phyloP scores from a whole-genome alignment of 106 monocot genomes.

The Alisma plantagoaquatica region DNA sequence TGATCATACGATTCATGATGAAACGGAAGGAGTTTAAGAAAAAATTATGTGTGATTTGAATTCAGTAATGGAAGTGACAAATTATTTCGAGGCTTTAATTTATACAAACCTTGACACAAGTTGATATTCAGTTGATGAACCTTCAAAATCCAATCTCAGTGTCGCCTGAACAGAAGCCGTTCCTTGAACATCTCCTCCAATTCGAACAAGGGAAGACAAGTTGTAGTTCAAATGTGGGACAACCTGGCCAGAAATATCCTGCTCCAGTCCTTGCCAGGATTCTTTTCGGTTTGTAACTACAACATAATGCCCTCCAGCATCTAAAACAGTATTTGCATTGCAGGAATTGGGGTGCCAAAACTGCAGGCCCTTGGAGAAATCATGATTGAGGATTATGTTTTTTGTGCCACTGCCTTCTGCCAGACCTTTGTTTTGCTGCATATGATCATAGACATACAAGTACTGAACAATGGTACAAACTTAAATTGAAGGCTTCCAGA shows the following conservation, averaged over 20 bases:
- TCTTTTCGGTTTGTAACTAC: conserved; percentile 31
- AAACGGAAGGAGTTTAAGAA: too few relatives aligned
- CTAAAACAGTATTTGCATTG: conserved; percentile 22
- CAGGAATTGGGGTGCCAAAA: conserved; percentile 30
- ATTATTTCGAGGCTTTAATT: too few relatives aligned
- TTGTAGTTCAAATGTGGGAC: conserved; percentile 13
- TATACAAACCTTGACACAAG: too few relatives aligned
- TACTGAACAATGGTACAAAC: too few relatives aligned
- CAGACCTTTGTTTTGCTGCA: neutral
- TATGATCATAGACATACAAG: too few relatives aligned
- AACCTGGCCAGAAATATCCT: conserved; percentile 25
- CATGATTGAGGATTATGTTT: conserved; percentile 32
- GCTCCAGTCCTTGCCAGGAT: conserved; percentile 45
- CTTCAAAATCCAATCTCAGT: conserved; percentile 21
- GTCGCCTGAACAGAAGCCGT: conserved; percentile 27
- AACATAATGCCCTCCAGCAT: conserved; percentile 22
- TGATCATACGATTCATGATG: too few relatives aligned
- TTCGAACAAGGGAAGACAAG: conserved; percentile 23
- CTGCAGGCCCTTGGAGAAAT: conserved; percentile 26
- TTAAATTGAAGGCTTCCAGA: too few relatives aligned
- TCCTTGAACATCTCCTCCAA: conserved; percentile 14
- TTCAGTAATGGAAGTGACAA: too few relatives aligned
- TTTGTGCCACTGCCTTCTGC: neutral
- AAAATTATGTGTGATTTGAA: too few relatives aligned
- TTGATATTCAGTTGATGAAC: conserved; percentile 13